Evolutionary conservation across 2,329 filamentous ascomycete species (phyloP).

Genomic region (Parastagonospora avenae): DNA sequence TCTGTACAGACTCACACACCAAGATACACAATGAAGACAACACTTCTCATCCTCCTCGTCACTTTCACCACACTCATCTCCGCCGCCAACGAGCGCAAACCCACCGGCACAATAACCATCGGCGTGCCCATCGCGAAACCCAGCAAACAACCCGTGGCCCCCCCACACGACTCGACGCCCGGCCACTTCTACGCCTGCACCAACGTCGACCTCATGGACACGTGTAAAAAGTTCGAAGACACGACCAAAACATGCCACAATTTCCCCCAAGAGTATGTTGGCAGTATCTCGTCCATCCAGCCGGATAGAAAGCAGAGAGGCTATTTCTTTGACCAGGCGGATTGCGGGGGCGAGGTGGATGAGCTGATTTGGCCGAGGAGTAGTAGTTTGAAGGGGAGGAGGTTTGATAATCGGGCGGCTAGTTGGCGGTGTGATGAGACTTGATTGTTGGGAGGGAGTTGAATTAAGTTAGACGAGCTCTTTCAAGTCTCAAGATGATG

Average conservation of each 20-base stretch:
- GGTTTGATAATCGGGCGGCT: constrained; percentile 9
- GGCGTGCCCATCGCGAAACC: neutral
- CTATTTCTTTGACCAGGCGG: constrained; percentile 1
- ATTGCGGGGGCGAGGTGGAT: constrained; percentile 6
- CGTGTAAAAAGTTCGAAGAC: constrained; percentile 1
- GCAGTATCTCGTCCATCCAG: neutral
- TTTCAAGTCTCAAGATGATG: no score
- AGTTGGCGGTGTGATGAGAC: constrained; percentile 11
- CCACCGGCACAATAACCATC: neutral
- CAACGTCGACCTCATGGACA: constrained; percentile 1
- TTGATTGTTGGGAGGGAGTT: constrained; percentile 2
- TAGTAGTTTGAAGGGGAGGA: constrained; percentile 7
- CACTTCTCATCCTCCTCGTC: neutral
- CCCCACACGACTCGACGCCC: neutral
- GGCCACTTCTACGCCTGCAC: constrained; percentile 8
- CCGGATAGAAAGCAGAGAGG: constrained; percentile 3
- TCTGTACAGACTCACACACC: neutral
- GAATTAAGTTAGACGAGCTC: no score
- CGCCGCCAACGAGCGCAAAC: neutral
- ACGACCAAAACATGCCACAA: constrained; percentile 2
- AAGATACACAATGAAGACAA: neutral
- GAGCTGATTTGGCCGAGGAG: constrained; percentile 7
- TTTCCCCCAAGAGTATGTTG: neutral
- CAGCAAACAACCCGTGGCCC: neutral
- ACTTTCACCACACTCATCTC: neutral